phyloP scores from a whole-genome alignment of 495 filamentous ascomycete species.

The Cladorrhinum samala region DNA sequence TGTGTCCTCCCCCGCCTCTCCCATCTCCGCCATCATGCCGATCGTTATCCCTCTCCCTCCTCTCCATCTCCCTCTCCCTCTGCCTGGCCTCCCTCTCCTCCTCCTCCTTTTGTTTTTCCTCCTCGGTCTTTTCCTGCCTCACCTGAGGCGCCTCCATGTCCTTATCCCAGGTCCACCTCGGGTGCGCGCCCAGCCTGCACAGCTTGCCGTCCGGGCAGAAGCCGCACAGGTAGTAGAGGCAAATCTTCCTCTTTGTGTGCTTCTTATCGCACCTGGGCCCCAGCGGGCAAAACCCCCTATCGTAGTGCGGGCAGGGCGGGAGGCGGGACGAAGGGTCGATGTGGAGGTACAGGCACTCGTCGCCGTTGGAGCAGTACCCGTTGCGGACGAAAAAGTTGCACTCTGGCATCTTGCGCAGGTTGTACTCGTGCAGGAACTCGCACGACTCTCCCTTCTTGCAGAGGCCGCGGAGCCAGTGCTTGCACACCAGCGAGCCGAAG shows the following conservation, averaged over 20 bases:
- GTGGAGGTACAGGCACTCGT: slow-evolving; percentile 95
- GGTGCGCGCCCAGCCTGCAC: slow-evolving; percentile 76
- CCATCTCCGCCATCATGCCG: slow-evolving; percentile 25
- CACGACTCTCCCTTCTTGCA: slow-evolving; percentile 95
- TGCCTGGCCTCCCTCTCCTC: slow-evolving; percentile 12
- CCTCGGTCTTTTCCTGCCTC: slow-evolving; percentile 46
- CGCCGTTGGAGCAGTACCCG: slow-evolving; percentile 90
- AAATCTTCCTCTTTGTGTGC: slow-evolving; percentile 72
- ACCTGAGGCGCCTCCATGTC: slow-evolving; percentile 68
- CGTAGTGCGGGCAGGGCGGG: slow-evolving; percentile 88
- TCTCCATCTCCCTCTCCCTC: slow-evolving; percentile 25
- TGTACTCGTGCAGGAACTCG: slow-evolving; percentile 98
- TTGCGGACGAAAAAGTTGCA: slow-evolving; percentile 87
- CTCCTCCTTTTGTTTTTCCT: slow-evolving; percentile 1
- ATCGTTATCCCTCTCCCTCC: slow-evolving; percentile 29
- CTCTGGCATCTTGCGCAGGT: slow-evolving; percentile 94
- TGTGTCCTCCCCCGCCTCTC: slow-evolving; percentile 22
- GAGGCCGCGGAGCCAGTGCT: slow-evolving; percentile 94
- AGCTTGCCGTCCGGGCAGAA: slow-evolving; percentile 79
- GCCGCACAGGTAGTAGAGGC: slow-evolving; percentile 82
- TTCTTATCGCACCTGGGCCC: slow-evolving; percentile 81
- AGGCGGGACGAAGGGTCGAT: slow-evolving; percentile 75
- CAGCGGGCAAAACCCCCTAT: slow-evolving; percentile 89
- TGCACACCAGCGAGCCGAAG: slow-evolving; percentile 79
- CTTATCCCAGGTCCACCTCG: slow-evolving; percentile 57